phyloP scores from a whole-genome alignment of 2,329 filamentous ascomycete genomes.

The Venturia aucupariae region DNA sequence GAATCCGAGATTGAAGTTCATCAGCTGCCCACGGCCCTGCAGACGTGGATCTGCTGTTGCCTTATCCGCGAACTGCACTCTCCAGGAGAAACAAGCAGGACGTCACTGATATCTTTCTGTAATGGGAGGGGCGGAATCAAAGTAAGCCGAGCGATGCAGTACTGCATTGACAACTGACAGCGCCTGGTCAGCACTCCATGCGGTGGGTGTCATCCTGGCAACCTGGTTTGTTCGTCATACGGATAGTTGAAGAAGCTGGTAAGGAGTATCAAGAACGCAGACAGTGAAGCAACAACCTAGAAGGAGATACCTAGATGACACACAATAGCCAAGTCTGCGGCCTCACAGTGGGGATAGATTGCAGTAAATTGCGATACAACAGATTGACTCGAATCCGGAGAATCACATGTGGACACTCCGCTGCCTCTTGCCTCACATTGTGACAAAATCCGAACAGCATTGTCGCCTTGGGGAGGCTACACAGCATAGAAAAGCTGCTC shows the following conservation, averaged over 20 bases:
- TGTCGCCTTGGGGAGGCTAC: not conserved
- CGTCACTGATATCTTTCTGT: not conserved
- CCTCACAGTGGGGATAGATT: not conserved
- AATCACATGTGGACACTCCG: not conserved
- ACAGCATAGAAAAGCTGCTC: not conserved
- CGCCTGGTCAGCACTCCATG: not conserved
- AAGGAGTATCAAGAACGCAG: not conserved
- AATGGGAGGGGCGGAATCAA: not conserved
- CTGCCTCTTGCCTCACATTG: not conserved
- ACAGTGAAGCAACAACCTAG: not conserved
- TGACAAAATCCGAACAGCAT: not conserved
- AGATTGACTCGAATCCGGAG: not conserved
- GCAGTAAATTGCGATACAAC: not conserved
- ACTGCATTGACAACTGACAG: not conserved
- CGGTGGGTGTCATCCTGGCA: not conserved
- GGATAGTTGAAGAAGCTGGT: not conserved
- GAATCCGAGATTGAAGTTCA: not conserved
- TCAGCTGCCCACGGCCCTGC: not conserved
- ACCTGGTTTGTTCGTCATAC: not conserved
- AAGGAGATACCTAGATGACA: not conserved
- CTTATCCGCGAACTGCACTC: not conserved
- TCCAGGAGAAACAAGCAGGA: not conserved
- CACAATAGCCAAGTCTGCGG: too few relatives aligned
- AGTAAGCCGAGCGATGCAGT: not conserved
- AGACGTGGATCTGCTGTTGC: not conserved